phyloP scores from a whole-genome alignment of 192 early-diverging fungal genomes.

The Backusella sp. region DNA sequence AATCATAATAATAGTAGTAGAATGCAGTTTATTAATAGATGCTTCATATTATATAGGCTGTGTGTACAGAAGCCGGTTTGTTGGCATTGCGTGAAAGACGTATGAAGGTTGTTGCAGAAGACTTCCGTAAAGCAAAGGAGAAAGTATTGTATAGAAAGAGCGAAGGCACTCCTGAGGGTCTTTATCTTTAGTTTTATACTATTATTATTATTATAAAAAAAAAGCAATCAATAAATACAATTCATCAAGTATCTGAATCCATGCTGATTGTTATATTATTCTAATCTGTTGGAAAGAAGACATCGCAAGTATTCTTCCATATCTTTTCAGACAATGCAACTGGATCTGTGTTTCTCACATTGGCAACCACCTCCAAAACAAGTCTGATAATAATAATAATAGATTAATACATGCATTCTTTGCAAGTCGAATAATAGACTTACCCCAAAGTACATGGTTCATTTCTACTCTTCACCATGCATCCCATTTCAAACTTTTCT shows the following conservation, averaged over 20 bases:
- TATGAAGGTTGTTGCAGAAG: constrained; percentile 98
- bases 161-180: constrained; percentile 97
- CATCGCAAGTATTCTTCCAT: constrained; percentile 62
- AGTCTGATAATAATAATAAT: constrained; percentile 10
- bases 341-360: constrained; percentile 52
- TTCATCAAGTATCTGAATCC: neutral
- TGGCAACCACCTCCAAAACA: constrained; percentile 69
- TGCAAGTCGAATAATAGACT: neutral
- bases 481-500: constrained; percentile 66
- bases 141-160: constrained; percentile 99
- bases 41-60: constrained; percentile 55
- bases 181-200: constrained; percentile 75
- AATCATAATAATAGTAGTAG: too few relatives aligned
- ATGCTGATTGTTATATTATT: neutral
- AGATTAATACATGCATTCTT: too few relatives aligned
- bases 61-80: constrained; percentile 99
- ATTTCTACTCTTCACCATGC: constrained; percentile 79
- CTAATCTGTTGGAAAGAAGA: constrained; percentile 55
- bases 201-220: neutral
- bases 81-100: constrained; percentile 95
- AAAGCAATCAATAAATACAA: neutral
- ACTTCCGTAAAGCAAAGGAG: constrained; percentile 97
- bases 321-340: constrained; percentile 56
- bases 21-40: neutral
- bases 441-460: constrained; percentile 79